Evolutionary conservation across 345 rosid species (phyloP), one percentile per base, ranked within the genome.

Genomic region (Linum lewisii): DNA sequence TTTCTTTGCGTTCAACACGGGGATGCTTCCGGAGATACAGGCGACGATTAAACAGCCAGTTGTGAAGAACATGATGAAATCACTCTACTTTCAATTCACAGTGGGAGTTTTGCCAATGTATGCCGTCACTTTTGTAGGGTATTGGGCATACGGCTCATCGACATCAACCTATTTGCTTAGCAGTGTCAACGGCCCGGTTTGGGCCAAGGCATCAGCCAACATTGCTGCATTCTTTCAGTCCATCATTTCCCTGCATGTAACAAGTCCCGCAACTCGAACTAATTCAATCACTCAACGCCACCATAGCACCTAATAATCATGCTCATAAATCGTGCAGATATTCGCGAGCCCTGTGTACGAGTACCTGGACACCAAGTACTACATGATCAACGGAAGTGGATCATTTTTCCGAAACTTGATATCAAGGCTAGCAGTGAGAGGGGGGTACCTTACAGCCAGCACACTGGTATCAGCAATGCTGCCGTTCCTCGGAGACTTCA

Each of bases 401-500:
- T 42, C 54, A 55, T 64, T 73, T 0, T 45, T 21, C 25, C 59
- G 37, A 15, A 75, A 75, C 47, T 24, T 72, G 2, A 58, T 59
- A 23, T 37, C 61, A 13, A 54, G 63, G 6, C 24, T 66, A 55
- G 60, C 61, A 16, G 55, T 75, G 4, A 62, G 74, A 6, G 68
- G 66, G 15, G 8, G 63, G 22, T 21, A 61, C 51, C 63, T 68
- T 9, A 15, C 64, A 0, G 42, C 18, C 23, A 69, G 59, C 63
- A 69, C 71, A 52, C 62, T 66, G 16, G 44, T 69, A 23, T 45
- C 73, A 5, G 79, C 79, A 19, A 71, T 73, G n/a, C 56, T 75
- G 60, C 79, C 79, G n/a, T 75, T 75, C 69, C 59, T 75, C 26
- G 79, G 73, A 14, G 73, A 75, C 53, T 72, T 72, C 42, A 70